phyloP scores from a whole-genome alignment of 108 stramenopile genomes.

The Cyclotella atomus region DNA sequence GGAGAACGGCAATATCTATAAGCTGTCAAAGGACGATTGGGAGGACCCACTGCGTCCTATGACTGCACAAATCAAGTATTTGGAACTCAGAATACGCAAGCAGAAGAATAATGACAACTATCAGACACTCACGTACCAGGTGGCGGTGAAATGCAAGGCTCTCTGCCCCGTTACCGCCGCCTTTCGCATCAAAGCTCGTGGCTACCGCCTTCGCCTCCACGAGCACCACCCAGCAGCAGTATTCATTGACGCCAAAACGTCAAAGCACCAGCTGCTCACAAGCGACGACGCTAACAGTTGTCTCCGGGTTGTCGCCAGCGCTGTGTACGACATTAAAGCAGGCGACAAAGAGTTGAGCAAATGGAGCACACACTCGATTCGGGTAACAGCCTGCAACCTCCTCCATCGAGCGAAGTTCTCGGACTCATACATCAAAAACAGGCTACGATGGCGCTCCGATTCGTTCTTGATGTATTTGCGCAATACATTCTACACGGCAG shows the following conservation, averaged over 20 bases:
- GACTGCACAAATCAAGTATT: neutral
- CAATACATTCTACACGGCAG: neutral
- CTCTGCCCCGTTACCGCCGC: neutral
- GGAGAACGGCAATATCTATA: neutral
- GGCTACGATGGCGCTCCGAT: neutral
- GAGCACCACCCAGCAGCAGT: neutral
- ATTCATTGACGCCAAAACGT: neutral
- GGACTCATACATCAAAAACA: slow-evolving; percentile 1
- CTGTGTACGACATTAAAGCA: neutral
- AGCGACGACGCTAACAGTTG: neutral
- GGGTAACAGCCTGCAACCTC: neutral
- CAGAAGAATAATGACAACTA: neutral
- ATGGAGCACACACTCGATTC: slow-evolving; percentile 2
- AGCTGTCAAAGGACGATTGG: too few relatives aligned
- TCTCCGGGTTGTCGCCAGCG: neutral
- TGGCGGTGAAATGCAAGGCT: neutral
- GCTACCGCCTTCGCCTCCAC: neutral
- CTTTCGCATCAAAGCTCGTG: neutral
- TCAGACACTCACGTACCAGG: neutral
- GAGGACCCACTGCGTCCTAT: neutral
- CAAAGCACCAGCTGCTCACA: neutral
- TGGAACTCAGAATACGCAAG: too few relatives aligned
- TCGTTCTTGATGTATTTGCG: neutral
- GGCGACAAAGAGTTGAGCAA: neutral
- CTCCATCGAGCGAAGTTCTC: neutral